A percentile compares a stretch with the other conserved stretches of the same genome.
These are phyloP conservation scores for Aspergillus texensis DNA, from an alignment of 2,329 filamentous ascomycete species.

Conservation along the genomic window DNA sequence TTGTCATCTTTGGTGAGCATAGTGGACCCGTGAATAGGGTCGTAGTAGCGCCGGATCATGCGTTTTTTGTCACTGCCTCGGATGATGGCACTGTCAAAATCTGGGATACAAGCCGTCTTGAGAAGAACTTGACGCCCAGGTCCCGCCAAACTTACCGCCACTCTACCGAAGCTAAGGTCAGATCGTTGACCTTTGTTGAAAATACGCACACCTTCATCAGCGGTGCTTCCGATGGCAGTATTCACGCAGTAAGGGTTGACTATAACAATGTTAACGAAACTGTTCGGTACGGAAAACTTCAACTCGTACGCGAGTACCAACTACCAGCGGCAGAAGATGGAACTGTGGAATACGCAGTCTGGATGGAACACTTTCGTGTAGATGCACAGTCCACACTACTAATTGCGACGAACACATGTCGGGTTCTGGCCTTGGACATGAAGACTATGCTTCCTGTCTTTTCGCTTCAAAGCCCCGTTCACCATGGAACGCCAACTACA, in stretches of 20 bases:
- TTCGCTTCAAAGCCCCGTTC: slow-evolving; percentile 79
- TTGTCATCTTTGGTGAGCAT: slow-evolving; percentile 89
- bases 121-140: slow-evolving; percentile 86
- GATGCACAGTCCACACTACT: slow-evolving; percentile 82
- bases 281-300: slow-evolving; percentile 75
- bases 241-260: slow-evolving; percentile 86
- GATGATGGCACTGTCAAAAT: slow-evolving; percentile 89
- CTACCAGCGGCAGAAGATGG: slow-evolving; percentile 50
- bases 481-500: slow-evolving; percentile 88
- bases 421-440: slow-evolving; percentile 81
- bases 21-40: slow-evolving; percentile 79
- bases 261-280: slow-evolving; percentile 61
- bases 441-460: slow-evolving; percentile 83
- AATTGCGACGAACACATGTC: slow-evolving; percentile 82
- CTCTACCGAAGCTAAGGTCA: slow-evolving; percentile 69
- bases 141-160: slow-evolving; percentile 86
- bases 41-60: slow-evolving; percentile 81
- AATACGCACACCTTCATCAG: slow-evolving; percentile 92
- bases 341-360: slow-evolving; percentile 74
- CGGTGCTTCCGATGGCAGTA: slow-evolving; percentile 84
- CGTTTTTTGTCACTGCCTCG: slow-evolving; percentile 91
- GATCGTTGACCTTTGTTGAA: slow-evolving; percentile 86
- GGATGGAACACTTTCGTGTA: slow-evolving; percentile 87
- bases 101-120: slow-evolving; percentile 88
- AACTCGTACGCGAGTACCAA: slow-evolving; percentile 76